Percentiles rank a stretch among this genome's conserved stretches.
Conservation (phyloP, 352 stramenopile species). For the Phytopythium aichiense region DNA sequence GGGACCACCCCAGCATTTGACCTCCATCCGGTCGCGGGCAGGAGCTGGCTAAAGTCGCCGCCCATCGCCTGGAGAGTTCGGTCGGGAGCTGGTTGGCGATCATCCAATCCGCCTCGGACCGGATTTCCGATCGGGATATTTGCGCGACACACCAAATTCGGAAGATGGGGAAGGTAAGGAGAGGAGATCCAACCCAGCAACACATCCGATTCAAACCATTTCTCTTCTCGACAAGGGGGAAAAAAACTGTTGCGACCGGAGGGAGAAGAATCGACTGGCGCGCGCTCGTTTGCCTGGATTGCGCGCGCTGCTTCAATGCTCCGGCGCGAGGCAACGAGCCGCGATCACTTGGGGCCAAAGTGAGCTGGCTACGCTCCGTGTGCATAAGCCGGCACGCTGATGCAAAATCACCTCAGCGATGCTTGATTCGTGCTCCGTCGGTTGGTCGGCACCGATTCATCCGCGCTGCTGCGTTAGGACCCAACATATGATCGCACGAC, state of each 20-base stretch:
- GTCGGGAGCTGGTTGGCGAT: background rate
- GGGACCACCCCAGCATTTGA: too few relatives aligned
- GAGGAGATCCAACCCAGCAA: background rate
- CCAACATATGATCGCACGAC: background rate
- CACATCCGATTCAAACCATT: background rate
- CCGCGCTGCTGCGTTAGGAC: too few relatives aligned
- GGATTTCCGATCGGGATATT: background rate
- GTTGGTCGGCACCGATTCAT: too few relatives aligned
- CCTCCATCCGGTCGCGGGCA: background rate
- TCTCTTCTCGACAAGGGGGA: background rate
- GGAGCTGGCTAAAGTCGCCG: background rate
- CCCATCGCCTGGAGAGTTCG: background rate
- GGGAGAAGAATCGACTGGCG: background rate
- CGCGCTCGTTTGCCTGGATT: background rate
- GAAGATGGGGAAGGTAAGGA: background rate
- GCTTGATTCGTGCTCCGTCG: background rate
- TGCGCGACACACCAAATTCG: background rate
- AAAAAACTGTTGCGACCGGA: background rate
- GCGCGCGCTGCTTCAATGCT: background rate
- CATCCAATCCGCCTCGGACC: background rate
- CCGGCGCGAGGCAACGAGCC: background rate
- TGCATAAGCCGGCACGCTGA: too few relatives aligned
- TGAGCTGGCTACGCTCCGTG: conserved; percentile 1
- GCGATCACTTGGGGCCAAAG: conserved; percentile 2
- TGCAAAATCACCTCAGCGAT: background rate